Evolutionary conservation across 352 stramenopile genomes (phyloP).

Genomic region (Thraustotheca clavata): DNA sequence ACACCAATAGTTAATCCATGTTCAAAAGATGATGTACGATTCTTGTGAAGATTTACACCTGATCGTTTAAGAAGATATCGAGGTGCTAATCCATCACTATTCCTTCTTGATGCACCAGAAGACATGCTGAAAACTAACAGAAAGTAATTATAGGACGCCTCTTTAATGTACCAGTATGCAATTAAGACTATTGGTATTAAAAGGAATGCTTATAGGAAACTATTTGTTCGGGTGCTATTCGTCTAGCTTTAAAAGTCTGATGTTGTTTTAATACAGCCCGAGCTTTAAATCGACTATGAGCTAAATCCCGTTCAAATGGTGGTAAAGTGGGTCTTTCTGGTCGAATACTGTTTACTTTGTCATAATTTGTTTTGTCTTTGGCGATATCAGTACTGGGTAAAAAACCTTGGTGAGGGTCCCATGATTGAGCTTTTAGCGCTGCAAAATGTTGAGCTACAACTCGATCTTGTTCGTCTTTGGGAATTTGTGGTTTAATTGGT

Average conservation of each 20-base stretch:
- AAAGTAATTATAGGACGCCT: no score
- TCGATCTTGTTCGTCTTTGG: not conserved
- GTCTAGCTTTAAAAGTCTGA: not conserved
- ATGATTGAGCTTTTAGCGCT: not conserved
- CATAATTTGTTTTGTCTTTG: no score
- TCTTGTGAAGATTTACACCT: no score
- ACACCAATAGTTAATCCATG: no score
- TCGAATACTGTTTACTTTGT: not conserved
- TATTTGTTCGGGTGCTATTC: not conserved
- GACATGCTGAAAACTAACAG: no score
- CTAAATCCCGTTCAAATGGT: not conserved
- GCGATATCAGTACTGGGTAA: no score
- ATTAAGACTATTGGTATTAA: no score
- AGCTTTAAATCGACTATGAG: not conserved
- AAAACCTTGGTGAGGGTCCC: not conserved
- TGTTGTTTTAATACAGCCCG: conserved; percentile 5
- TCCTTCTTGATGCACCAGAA: no score
- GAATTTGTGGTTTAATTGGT: not conserved
- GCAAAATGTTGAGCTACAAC: not conserved
- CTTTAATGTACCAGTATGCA: no score
- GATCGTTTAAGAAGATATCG: no score
- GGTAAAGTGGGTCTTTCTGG: not conserved
- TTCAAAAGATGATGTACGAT: no score
- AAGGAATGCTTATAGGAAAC: conserved; percentile 20
- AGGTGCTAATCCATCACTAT: no score